Base-by-base conservation (phyloP, 75 land plant genomes). In the Pinus albicaulis region DNA sequence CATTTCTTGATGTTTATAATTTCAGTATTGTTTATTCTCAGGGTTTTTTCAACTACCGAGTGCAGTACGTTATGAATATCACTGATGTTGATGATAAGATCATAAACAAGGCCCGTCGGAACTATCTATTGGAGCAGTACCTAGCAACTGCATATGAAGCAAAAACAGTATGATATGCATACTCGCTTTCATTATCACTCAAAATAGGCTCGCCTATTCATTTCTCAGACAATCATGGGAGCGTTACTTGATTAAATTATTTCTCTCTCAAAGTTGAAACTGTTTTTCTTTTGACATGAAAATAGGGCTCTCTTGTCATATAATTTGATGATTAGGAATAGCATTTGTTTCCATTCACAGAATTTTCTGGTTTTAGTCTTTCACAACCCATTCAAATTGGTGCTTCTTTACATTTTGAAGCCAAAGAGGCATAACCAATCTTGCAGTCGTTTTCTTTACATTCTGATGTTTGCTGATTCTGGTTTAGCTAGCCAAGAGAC, bases 21-120 rank as follows among this genome's bases (percentile, higher is more conserved):
- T 41, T 72, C 24, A 4, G 55, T 28, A 16, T 44, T 28, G 74
- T 22, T 72, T 38, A n/a, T 61, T 61, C 41, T 24, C 84, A 85
- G 87, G 86, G 80, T 57, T 86, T 78, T 57, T 86, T 86, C 74
- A 69, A 71, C 12, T 86, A 83, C 70, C 28, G 73, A 26, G 82
- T 86, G 56, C 69, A 71, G 17, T 86, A 82, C 72, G 82, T 86
- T 17, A 86, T 86, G 87, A 86, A 86, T 55, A 82, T 86, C 41
- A 86, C 87, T 57, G 87, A 86, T 65, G 87, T 86, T 17, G 87
- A 86, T 52, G 87, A 86, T 57, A 86, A 86, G 71, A 86, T 86
- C 59, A 86, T 86, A 59, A 76, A 72, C 36, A 81, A 82, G 25
- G 87, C 87, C 17, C 76, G 87, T 52, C 59, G 86, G 25, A 82